These are phyloP conservation scores for Metschnikowia gruessii DNA, from an alignment of 805 yeast genomes.

Conservation along the genomic window DNA sequence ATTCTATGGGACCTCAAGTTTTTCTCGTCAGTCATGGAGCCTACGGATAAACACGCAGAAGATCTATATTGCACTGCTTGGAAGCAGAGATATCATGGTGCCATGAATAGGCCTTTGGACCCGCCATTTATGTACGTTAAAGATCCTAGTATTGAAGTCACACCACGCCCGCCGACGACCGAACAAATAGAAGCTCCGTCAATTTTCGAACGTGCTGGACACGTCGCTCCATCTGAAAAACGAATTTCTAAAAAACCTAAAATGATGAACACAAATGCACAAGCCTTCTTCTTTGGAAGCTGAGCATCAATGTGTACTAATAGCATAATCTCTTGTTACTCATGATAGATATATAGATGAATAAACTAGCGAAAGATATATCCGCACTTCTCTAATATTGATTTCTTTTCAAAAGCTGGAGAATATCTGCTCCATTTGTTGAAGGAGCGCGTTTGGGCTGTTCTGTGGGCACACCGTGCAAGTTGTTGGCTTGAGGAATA, in stretches of 20 bases:
- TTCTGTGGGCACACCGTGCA: slow-evolving; percentile 8
- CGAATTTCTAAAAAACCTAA: slow-evolving; percentile 5
- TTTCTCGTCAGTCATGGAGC: slow-evolving; percentile 12
- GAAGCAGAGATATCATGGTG: slow-evolving; percentile 14
- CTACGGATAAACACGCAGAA: slow-evolving; percentile 1
- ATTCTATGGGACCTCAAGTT: slow-evolving; percentile 20
- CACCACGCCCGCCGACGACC: not conserved
- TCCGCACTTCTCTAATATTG: not conserved
- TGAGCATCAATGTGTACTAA: not conserved
- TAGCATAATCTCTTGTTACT: not conserved
- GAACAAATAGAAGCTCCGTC: not conserved
- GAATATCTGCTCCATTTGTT: slow-evolving; percentile 16
- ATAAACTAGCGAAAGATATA: no score
- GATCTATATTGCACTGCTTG: slow-evolving; percentile 14
- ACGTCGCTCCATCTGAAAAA: slow-evolving; percentile 1
- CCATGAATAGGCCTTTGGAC: slow-evolving; percentile 9
- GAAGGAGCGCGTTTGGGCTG: slow-evolving; percentile 8
- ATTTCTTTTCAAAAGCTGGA: slow-evolving; percentile 20
- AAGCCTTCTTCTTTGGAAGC: slow-evolving; percentile 7
- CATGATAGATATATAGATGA: no score
- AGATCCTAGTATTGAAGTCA: slow-evolving; percentile 9
- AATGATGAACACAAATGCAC: slow-evolving; percentile 12
- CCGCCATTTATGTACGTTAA: slow-evolving; percentile 17
- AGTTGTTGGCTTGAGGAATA: slow-evolving; percentile 5
- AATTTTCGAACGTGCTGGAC: slow-evolving; percentile 7